Conservation (phyloP, 2,329 filamentous ascomycete species). For the Dichotomopilus funicola region DNA sequence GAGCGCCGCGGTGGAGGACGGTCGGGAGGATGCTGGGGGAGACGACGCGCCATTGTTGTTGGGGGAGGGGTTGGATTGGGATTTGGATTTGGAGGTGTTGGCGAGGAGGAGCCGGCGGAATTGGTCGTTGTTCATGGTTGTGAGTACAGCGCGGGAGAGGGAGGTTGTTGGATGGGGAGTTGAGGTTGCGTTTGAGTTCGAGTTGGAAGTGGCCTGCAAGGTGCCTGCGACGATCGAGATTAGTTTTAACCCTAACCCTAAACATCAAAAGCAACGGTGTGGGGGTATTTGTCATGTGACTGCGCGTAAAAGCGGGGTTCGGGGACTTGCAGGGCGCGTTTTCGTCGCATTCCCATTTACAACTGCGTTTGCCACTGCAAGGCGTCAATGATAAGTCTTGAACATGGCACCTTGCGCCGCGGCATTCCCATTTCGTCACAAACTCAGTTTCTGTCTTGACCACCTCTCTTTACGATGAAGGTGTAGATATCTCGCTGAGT, state of each 20-base stretch:
- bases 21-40: conserved; percentile 24
- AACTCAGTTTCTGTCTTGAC: no score
- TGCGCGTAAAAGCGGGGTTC: conserved; percentile 5
- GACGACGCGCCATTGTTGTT: conserved; percentile 41
- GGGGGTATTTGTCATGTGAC: conserved; percentile 10
- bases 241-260: background rate
- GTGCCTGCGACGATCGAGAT: no score
- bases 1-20: conserved; percentile 41
- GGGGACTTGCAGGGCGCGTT: conserved; percentile 3
- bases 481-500: no score
- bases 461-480: no score
- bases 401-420: background rate
- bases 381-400: background rate
- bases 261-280: background rate
- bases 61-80: background rate
- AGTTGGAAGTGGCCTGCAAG: no score
- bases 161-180: background rate
- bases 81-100: conserved; percentile 36
- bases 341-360: background rate
- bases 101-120: conserved; percentile 72
- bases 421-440: no score
- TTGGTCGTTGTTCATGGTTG: conserved; percentile 84
- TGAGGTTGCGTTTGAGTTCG: no score
- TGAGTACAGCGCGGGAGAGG: background rate
- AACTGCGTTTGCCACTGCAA: background rate